Evolutionary conservation across 805 yeast species (phyloP).

Genomic region (Sugiyamaella lignohabitans): DNA sequence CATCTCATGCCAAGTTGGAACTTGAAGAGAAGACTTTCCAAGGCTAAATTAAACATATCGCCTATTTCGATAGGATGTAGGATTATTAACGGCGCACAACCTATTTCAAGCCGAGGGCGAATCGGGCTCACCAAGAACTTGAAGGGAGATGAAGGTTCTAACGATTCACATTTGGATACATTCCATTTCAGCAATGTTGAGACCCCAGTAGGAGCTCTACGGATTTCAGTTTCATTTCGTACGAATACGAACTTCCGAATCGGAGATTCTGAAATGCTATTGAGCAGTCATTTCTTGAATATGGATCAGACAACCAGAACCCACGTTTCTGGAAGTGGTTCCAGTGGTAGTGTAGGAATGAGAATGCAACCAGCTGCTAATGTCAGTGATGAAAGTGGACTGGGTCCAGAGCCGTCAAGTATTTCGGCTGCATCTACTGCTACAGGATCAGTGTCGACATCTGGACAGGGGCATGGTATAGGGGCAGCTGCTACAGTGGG

Average conservation of each 20-base stretch:
- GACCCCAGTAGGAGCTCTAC: conserved; percentile 68
- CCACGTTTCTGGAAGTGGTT: conserved; percentile 1
- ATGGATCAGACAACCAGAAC: conserved; percentile 33
- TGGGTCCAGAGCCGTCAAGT: too few relatives aligned
- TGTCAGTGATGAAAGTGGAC: neutral
- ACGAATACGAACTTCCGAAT: conserved; percentile 61
- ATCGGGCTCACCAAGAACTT: conserved; percentile 70
- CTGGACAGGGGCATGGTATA: neutral
- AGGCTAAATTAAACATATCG: conserved; percentile 33
- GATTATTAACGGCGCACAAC: conserved; percentile 63
- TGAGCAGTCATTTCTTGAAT: conserved; percentile 50
- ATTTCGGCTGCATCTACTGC: too few relatives aligned
- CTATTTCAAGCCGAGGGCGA: conserved; percentile 75
- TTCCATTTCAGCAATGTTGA: conserved; percentile 62
- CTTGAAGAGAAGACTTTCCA: conserved; percentile 42
- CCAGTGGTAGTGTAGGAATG: neutral
- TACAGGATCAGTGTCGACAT: neutral
- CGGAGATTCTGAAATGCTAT: conserved; percentile 57
- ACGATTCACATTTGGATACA: conserved; percentile 39
- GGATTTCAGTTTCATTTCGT: conserved; percentile 74
- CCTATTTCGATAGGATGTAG: conserved; percentile 51
- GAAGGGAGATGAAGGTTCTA: conserved; percentile 13
- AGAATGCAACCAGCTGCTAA: neutral
- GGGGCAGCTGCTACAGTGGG: neutral
- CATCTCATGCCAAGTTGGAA: conserved; percentile 68